Percentiles rank a stretch among this genome's conserved stretches.
Evolutionary conservation across 108 stramenopile species (phyloP).

Genomic region (Fistulifera pelliculosa): DNA sequence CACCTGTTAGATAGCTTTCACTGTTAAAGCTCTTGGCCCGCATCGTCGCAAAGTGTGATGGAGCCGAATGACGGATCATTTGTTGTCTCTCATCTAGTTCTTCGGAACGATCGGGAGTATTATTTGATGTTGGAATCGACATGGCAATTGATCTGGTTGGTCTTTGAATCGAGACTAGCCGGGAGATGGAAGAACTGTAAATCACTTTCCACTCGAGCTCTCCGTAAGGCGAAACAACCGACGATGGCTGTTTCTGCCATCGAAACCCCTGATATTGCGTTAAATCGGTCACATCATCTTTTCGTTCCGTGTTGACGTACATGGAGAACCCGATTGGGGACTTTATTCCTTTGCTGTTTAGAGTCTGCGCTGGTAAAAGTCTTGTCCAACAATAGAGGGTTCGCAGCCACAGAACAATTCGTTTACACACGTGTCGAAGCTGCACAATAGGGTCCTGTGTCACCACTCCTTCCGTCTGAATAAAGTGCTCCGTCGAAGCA

Average conservation of each 20-base stretch:
- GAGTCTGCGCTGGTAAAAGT: constrained; percentile 56
- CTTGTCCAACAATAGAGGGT: constrained; percentile 55
- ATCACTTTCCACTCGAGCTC: constrained; percentile 35
- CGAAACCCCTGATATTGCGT: constrained; percentile 27
- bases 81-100: neutral
- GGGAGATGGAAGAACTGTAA: too few species aligned
- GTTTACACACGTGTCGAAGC: constrained; percentile 59
- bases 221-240: constrained; percentile 45
- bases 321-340: constrained; percentile 44
- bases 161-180: neutral
- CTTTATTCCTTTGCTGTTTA: constrained; percentile 10
- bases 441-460: constrained; percentile 47
- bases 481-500: constrained; percentile 9
- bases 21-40: too few species aligned
- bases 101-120: neutral
- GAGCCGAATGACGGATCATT: constrained; percentile 14
- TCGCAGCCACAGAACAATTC: constrained; percentile 59
- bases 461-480: constrained; percentile 5
- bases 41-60: constrained; percentile 7
- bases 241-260: constrained; percentile 23
- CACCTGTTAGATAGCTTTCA: neutral
- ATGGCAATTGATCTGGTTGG: constrained; percentile 16
- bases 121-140: constrained; percentile 11
- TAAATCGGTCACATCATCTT: constrained; percentile 27
- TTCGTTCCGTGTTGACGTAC: constrained; percentile 31